Conservation (phyloP, 345 rosid species). For the Eucalyptus virginea region DNA sequence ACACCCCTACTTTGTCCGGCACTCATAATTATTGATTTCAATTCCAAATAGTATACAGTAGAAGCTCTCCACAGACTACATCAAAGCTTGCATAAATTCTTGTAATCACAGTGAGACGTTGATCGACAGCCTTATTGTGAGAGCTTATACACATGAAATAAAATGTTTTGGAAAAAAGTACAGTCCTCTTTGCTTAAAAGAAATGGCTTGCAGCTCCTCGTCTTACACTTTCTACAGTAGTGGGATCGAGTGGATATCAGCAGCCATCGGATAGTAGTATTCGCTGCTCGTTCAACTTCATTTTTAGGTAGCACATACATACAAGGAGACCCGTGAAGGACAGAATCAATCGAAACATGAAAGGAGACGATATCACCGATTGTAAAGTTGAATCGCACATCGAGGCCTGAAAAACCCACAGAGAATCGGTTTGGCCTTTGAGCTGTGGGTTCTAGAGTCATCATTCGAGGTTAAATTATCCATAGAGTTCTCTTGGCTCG, state of each 20-base stretch:
- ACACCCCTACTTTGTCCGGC: no score
- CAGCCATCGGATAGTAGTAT: neutral
- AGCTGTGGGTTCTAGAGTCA: neutral
- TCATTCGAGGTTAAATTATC: neutral
- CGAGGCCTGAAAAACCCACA: neutral
- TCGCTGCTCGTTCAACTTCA: neutral
- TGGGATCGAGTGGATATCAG: neutral
- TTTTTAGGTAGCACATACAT: neutral
- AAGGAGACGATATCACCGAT: neutral
- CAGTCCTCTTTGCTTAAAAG: neutral
- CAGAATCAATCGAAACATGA: neutral
- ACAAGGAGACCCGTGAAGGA: neutral
- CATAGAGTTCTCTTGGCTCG: neutral
- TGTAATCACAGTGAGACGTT: neutral
- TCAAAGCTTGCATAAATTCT: neutral
- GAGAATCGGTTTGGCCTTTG: neutral
- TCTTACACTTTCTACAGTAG: neutral
- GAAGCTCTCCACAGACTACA: neutral
- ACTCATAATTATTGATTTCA: neutral
- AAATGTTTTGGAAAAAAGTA: neutral
- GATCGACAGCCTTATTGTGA: neutral
- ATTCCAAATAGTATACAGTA: neutral
- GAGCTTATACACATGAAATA: neutral
- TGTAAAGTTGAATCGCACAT: neutral
- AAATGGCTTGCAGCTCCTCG: neutral